Conservation (phyloP, 2,329 filamentous ascomycete genomes). For the Sclerotinia minor region DNA sequence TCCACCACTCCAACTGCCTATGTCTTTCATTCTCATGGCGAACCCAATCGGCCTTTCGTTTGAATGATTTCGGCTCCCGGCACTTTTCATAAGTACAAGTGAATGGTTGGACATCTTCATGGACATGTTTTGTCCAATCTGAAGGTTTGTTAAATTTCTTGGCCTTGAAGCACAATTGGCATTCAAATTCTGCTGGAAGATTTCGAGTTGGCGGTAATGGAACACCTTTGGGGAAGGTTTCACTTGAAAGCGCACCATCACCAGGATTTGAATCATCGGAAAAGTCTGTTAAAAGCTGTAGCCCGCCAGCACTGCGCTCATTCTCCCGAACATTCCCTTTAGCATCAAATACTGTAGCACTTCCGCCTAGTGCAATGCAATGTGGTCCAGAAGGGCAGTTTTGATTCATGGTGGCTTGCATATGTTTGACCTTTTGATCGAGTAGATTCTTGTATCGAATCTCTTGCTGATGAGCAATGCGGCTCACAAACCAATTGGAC, state of each 20-base stretch:
- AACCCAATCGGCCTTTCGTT: slow-evolving; percentile 94
- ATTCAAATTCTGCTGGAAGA: slow-evolving; percentile 87
- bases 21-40: slow-evolving; percentile 91
- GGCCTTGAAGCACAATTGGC: slow-evolving; percentile 78
- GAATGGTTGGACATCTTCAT: slow-evolving; percentile 90
- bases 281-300: slow-evolving; percentile 56
- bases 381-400: slow-evolving; percentile 62
- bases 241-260: slow-evolving; percentile 68
- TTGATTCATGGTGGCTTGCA: slow-evolving; percentile 55
- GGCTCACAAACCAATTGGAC: slow-evolving; percentile 67
- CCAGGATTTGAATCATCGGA: slow-evolving; percentile 66
- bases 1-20: slow-evolving; percentile 88
- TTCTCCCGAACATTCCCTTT: slow-evolving; percentile 59
- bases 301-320: slow-evolving; percentile 56
- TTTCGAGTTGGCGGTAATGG: slow-evolving; percentile 75
- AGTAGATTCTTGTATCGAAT: slow-evolving; percentile 77
- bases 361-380: slow-evolving; percentile 69
- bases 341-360: slow-evolving; percentile 60
- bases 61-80: slow-evolving; percentile 85
- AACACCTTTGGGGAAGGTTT: slow-evolving; percentile 78
- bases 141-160: slow-evolving; percentile 90
- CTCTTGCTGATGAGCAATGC: slow-evolving; percentile 79
- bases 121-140: slow-evolving; percentile 95
- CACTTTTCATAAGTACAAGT: slow-evolving; percentile 88
- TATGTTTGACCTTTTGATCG: slow-evolving; percentile 68